phyloP scores from a whole-genome alignment of 1,284 basidiomycete genomes.

The Exobasidium cylindrosporum region DNA sequence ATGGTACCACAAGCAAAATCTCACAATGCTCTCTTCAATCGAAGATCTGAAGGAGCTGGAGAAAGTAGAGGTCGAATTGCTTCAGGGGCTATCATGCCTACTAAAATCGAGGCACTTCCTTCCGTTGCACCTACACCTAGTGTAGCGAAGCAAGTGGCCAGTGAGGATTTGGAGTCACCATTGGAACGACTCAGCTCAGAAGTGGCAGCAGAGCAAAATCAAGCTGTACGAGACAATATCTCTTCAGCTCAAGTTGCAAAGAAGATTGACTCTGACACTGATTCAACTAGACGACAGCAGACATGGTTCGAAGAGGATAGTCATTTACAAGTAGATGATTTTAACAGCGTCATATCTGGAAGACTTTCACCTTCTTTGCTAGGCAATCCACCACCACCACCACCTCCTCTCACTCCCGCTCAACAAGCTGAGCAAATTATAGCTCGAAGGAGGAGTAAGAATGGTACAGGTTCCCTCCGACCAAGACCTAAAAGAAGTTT shows the following conservation, averaged over 20 bases:
- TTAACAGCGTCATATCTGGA: background rate
- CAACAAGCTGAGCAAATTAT: constrained; percentile 48
- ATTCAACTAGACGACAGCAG: background rate
- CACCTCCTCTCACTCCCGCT: constrained; percentile 27
- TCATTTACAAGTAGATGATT: background rate
- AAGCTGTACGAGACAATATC: background rate
- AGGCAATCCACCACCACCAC: constrained; percentile 11
- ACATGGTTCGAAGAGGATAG: background rate
- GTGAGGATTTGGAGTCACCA: constrained; percentile 15
- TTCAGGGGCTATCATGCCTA: background rate
- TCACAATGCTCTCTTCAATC: background rate
- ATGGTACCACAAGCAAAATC: background rate
- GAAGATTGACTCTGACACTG: background rate
- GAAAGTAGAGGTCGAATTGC: background rate
- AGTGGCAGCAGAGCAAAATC: constrained; percentile 5
- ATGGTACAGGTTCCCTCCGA: constrained; percentile 13
- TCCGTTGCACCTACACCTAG: background rate
- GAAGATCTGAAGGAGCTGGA: constrained; percentile 1
- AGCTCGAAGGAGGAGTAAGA: constrained; percentile 40
- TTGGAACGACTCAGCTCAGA: constrained; percentile 28
- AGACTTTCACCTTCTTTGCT: background rate
- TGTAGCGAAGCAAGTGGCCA: background rate
- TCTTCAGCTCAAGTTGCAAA: background rate
- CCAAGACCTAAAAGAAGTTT: constrained; percentile 33
- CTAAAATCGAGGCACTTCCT: background rate